Conservation (phyloP, 1,284 basidiomycete species). For the Xerocomus nothofagi region DNA sequence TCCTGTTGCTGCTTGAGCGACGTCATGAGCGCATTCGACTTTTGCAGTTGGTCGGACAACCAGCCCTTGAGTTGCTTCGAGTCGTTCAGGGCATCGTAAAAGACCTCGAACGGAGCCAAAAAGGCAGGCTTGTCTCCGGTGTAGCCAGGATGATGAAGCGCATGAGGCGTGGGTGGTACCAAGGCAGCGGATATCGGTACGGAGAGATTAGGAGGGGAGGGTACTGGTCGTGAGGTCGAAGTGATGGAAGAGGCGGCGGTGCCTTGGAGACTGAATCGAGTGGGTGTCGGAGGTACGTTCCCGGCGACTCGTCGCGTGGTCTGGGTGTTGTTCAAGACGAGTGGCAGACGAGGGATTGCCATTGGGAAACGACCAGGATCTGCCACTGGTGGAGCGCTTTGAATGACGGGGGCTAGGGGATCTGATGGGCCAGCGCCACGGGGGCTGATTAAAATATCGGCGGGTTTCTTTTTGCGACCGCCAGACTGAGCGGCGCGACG, state of each 20-base stretch:
- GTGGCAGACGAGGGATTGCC: conserved; percentile 66
- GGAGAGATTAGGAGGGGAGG: conserved; percentile 52
- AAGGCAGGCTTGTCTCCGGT: conserved; percentile 69
- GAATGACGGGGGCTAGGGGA: conserved; percentile 61
- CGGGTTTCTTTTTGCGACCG: conserved; percentile 64
- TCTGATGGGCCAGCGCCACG: conserved; percentile 54
- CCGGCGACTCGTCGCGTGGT: conserved; percentile 48
- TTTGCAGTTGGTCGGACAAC: conserved; percentile 69
- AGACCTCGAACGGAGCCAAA: conserved; percentile 72
- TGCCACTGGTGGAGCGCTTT: conserved; percentile 69
- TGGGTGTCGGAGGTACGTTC: conserved; percentile 72
- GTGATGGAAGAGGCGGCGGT: conserved; percentile 24
- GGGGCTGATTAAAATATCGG: conserved; percentile 74
- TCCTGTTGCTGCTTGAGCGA: conserved; percentile 56
- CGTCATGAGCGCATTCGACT: conserved; percentile 53
- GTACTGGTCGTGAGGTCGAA: conserved; percentile 29
- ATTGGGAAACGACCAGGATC: conserved; percentile 51
- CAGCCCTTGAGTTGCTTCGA: conserved; percentile 70
- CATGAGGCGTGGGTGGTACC: conserved; percentile 65
- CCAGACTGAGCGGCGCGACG: conserved; percentile 64
- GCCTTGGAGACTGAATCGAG: conserved; percentile 55
- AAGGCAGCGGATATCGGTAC: conserved; percentile 61
- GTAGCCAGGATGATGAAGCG: conserved; percentile 58
- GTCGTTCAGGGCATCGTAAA: conserved; percentile 77
- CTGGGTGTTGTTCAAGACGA: conserved; percentile 45